A percentile compares a stretch with the other conserved stretches of the same genome.
Conservation (phyloP, 148 eudicot genomes). For the Gaultheria prostrata region DNA sequence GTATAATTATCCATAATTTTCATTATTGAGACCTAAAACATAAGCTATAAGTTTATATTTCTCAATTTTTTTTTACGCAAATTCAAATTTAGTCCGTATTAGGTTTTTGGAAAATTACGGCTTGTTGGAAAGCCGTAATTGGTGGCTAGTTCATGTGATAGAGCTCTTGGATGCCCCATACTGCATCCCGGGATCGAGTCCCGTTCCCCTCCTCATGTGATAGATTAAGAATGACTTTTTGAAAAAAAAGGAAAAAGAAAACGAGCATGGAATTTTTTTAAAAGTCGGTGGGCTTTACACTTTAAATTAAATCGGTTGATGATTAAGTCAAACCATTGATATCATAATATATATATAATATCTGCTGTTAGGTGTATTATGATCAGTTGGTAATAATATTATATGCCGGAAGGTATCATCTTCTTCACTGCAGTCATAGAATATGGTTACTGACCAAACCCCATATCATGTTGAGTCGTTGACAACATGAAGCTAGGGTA, state of each 20-base stretch:
- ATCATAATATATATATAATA: not conserved
- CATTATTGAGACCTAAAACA: not conserved
- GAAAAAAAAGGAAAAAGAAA: no score
- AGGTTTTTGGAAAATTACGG: not conserved
- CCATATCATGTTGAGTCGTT: conserved; percentile 1
- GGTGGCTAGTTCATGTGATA: no score
- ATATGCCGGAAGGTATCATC: not conserved
- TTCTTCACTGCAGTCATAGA: not conserved
- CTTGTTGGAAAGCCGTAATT: not conserved
- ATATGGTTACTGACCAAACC: conserved; percentile 7
- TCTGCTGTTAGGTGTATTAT: not conserved
- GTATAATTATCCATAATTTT: not conserved
- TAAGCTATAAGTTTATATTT: not conserved
- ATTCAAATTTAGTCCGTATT: not conserved
- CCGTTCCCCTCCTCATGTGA: no score
- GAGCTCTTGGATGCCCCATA: no score
- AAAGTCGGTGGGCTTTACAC: not conserved
- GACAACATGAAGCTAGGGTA: not conserved
- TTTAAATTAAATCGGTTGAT: not conserved
- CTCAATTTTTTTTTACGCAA: not conserved
- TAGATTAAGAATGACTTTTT: no score
- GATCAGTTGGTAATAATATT: not conserved
- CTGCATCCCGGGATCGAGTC: no score
- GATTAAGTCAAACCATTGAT: not conserved
- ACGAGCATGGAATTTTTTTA: no score